Evolutionary conservation across 2,329 filamentous ascomycete genomes (phyloP).

Genomic region (Microdochium nivale): DNA sequence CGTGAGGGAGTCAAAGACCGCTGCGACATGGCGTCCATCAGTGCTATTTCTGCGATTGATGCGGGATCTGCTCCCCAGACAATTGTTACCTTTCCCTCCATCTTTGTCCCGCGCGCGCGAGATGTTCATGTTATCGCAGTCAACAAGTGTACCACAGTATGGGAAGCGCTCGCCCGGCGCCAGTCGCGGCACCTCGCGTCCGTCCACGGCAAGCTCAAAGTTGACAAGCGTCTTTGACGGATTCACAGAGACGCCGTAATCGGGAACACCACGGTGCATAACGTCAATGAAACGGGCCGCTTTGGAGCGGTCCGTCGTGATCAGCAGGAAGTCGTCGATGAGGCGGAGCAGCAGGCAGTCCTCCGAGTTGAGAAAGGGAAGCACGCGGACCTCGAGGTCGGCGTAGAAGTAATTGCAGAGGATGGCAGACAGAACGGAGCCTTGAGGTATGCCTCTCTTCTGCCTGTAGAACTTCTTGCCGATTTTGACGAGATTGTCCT

Average conservation of each 20-base stretch:
- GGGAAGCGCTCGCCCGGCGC: constrained; percentile 51
- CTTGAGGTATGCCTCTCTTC: constrained; percentile 84
- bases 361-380: constrained; percentile 54
- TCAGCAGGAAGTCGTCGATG: constrained; percentile 87
- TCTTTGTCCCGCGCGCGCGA: constrained; percentile 54
- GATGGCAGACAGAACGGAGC: constrained; percentile 76
- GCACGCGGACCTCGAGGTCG: constrained; percentile 62
- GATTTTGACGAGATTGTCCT: constrained; percentile 76
- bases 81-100: constrained; percentile 1
- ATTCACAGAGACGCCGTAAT: constrained; percentile 75
- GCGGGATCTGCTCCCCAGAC: not conserved
- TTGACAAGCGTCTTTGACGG: constrained; percentile 75
- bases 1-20: constrained; percentile 48
- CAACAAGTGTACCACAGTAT: constrained; percentile 77
- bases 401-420: constrained; percentile 97
- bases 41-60: constrained; percentile 22
- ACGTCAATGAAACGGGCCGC: constrained; percentile 64
- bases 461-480: constrained; percentile 86
- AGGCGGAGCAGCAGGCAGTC: constrained; percentile 68
- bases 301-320: constrained; percentile 61
- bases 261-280: constrained; percentile 72
- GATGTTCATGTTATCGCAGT: constrained; percentile 67
- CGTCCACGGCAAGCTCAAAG: constrained; percentile 58
- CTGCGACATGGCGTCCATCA: constrained; percentile 30
- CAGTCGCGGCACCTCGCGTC: constrained; percentile 39